phyloP scores from a whole-genome alignment of 176 grass and related monocot genomes.

The Melocanna baccifera region DNA sequence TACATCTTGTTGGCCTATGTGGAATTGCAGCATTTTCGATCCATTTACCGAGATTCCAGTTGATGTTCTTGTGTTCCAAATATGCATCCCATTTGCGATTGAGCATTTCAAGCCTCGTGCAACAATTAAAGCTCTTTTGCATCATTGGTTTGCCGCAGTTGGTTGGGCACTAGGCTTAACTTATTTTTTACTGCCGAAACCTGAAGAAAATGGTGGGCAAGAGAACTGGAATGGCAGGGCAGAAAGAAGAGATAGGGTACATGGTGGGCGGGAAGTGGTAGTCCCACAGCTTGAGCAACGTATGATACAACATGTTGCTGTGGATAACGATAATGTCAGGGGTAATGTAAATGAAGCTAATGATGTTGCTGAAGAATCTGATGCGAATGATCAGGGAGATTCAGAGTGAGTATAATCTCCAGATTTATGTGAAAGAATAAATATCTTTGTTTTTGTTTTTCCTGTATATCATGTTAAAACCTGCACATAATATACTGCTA shows the following conservation, averaged over 20 bases:
- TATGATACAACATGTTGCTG: constrained; percentile 53
- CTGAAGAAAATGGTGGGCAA: constrained; percentile 76
- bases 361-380: constrained; percentile 71
- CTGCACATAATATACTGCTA: background rate
- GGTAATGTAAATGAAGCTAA: constrained; percentile 54
- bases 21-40: constrained; percentile 82
- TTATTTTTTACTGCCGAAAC: constrained; percentile 71
- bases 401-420: constrained; percentile 66
- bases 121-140: constrained; percentile 82
- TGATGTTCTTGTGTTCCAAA: constrained; percentile 88
- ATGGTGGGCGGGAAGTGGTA: constrained; percentile 49
- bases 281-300: constrained; percentile 52
- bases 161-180: constrained; percentile 90
- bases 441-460: background rate
- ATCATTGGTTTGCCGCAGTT: constrained; percentile 84
- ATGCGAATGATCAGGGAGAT: constrained; percentile 76
- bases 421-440: background rate
- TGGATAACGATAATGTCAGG: constrained; percentile 49
- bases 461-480: background rate
- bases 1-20: background rate
- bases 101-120: constrained; percentile 95
- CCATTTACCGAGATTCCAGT: constrained; percentile 95
- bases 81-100: constrained; percentile 97
- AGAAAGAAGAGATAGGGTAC: constrained; percentile 64
- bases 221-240: constrained; percentile 75